Conservation (phyloP, 2,329 filamentous ascomycete genomes). For the Claviceps sp. region DNA sequence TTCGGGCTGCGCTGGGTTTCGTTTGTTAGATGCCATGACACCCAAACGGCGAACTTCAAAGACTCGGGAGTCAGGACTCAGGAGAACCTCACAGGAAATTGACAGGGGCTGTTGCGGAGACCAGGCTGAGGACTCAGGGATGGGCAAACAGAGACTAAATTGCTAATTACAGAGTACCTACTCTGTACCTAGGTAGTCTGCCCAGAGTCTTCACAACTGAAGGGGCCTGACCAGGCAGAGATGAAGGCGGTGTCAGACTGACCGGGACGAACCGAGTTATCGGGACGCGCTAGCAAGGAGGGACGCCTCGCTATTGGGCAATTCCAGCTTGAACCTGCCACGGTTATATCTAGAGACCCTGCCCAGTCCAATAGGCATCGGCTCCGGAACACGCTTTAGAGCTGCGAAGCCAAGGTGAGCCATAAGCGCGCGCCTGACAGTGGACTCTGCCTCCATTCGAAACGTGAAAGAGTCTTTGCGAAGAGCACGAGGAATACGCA, state of each 20-base stretch:
- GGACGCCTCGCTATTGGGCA: slow-evolving; percentile 10
- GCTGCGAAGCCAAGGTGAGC: not conserved
- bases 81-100: too few relatives aligned
- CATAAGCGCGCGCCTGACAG: slow-evolving; percentile 14
- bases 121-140: not conserved
- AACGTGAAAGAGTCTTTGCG: too few relatives aligned
- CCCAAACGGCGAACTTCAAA: too few relatives aligned
- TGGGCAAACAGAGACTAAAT: not conserved
- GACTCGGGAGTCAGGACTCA: too few relatives aligned
- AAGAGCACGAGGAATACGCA: too few relatives aligned
- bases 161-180: not conserved
- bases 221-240: slow-evolving; percentile 15
- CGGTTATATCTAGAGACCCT: slow-evolving; percentile 2
- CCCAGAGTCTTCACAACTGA: too few relatives aligned
- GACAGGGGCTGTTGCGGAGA: slow-evolving; percentile 1
- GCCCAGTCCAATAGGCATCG: slow-evolving; percentile 15
- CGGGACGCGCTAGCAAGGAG: slow-evolving; percentile 22
- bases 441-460: not conserved
- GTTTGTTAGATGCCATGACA: too few relatives aligned
- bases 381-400: slow-evolving; percentile 8
- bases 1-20: too few relatives aligned
- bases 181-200: too few relatives aligned
- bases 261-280: slow-evolving; percentile 21
- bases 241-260: slow-evolving; percentile 5
- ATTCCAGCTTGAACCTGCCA: not conserved